A percentile compares a stretch with the other conserved stretches of the same genome.
Conservation (phyloP, 805 yeast genomes). For the Metschnikowia colocasiae region DNA sequence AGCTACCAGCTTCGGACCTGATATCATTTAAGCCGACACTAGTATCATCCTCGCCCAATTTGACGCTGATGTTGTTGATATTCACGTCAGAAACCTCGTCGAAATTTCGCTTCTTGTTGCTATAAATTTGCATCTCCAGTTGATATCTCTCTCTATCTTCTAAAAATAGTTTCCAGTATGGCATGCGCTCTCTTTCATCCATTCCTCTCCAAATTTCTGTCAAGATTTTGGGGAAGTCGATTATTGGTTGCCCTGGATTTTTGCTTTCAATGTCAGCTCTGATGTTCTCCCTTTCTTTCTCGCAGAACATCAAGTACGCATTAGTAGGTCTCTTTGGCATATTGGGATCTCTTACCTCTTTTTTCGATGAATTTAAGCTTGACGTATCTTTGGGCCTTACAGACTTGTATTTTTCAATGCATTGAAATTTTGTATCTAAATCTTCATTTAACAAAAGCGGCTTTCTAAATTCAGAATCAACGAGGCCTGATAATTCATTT, state of each 20-base stretch:
- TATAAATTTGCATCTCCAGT: conserved; percentile 62
- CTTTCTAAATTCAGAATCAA: conserved; percentile 39
- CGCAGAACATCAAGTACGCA: conserved; percentile 86
- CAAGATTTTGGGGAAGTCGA: conserved; percentile 72
- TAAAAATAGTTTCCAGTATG: conserved; percentile 71
- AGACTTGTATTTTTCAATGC: conserved; percentile 8
- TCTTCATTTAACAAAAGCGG: conserved; percentile 35
- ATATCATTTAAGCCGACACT: neutral
- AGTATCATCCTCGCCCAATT: neutral
- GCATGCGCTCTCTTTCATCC: conserved; percentile 63
- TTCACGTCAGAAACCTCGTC: conserved; percentile 1
- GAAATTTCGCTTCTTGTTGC: conserved; percentile 12
- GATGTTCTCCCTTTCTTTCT: conserved; percentile 72
- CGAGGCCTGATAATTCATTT: conserved; percentile 24
- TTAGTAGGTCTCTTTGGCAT: conserved; percentile 88
- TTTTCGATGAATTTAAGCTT: conserved; percentile 11
- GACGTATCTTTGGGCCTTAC: conserved; percentile 16
- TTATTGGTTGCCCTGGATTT: conserved; percentile 41
- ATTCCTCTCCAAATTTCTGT: conserved; percentile 84
- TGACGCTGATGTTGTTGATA: neutral
- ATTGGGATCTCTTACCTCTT: conserved; percentile 61
- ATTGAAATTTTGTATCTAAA: conserved; percentile 18
- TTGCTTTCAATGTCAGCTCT: conserved; percentile 53
- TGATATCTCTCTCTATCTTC: conserved; percentile 75
- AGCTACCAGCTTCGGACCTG: neutral